Conservation (phyloP, 129 eudicot genomes). For the Scalesia atractyloides region DNA sequence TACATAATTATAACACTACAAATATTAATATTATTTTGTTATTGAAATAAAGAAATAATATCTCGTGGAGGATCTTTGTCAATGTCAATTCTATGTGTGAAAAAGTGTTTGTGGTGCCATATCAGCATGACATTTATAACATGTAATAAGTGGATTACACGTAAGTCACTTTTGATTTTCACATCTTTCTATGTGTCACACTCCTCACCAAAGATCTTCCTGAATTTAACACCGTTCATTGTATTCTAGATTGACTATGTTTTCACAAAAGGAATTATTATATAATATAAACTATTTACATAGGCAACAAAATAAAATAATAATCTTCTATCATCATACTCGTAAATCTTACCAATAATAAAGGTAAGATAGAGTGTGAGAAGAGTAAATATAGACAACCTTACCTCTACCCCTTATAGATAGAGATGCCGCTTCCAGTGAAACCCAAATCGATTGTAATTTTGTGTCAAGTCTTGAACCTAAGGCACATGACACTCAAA, state of each 20-base stretch:
- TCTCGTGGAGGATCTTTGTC: not conserved
- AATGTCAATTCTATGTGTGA: not conserved
- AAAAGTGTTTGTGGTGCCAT: slow-evolving; percentile 17
- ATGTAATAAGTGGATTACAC: slow-evolving; percentile 31
- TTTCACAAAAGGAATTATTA: too few species aligned
- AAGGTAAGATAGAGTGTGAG: too few species aligned
- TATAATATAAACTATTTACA: too few species aligned
- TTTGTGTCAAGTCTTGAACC: too few species aligned
- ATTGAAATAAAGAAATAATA: not conserved
- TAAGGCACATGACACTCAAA: too few species aligned
- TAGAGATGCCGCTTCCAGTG: too few species aligned
- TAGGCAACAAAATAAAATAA: too few species aligned
- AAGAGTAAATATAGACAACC: too few species aligned
- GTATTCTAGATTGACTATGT: not conserved
- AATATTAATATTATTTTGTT: not conserved
- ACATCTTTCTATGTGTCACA: slow-evolving; percentile 27
- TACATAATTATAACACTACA: not conserved
- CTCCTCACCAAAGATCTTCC: slow-evolving; percentile 7
- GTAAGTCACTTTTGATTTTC: slow-evolving; percentile 33
- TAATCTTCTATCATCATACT: too few species aligned
- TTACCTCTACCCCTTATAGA: too few species aligned
- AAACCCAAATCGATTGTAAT: too few species aligned
- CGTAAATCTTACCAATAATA: too few species aligned
- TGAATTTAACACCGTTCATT: not conserved
- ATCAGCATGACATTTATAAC: slow-evolving; percentile 30